These are phyloP conservation scores for Cadophora sp. DNA, from an alignment of 2,329 filamentous ascomycete genomes.

Conservation along the genomic window DNA sequence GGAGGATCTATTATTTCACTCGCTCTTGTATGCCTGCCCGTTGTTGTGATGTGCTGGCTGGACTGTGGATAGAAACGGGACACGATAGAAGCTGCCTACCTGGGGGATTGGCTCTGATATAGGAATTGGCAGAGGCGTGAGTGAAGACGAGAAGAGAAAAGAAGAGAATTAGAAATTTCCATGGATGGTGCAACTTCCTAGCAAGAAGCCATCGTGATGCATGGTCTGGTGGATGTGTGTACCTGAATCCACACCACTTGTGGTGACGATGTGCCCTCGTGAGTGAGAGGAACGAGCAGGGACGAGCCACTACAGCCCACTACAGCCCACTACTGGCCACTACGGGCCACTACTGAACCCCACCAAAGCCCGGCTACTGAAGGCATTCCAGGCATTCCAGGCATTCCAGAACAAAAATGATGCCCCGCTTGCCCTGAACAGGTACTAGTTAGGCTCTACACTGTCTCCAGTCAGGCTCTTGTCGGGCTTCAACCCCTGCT, in stretches of 20 bases:
- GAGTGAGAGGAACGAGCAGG: too few species aligned
- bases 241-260: constrained; percentile 4
- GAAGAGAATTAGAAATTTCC: too few species aligned
- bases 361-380: constrained; percentile 11
- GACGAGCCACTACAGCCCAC: neutral
- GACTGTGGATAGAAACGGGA: neutral
- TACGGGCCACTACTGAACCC: neutral
- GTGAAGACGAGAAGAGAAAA: neutral
- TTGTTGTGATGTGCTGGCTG: neutral
- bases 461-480: neutral
- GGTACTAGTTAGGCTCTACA: constrained; percentile 5
- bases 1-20: neutral
- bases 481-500: neutral
- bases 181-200: too few species aligned
- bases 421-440: neutral
- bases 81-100: neutral
- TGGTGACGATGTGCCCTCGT: constrained; percentile 11
- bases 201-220: neutral
- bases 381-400: neutral
- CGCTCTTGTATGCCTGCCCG: neutral
- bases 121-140: neutral
- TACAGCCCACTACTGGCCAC: neutral
- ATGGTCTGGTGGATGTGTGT: neutral
- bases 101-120: constrained; percentile 12
- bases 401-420: constrained; percentile 6